phyloP scores from a whole-genome alignment of 306 rosid genomes.

The Clitoria ternatea region DNA sequence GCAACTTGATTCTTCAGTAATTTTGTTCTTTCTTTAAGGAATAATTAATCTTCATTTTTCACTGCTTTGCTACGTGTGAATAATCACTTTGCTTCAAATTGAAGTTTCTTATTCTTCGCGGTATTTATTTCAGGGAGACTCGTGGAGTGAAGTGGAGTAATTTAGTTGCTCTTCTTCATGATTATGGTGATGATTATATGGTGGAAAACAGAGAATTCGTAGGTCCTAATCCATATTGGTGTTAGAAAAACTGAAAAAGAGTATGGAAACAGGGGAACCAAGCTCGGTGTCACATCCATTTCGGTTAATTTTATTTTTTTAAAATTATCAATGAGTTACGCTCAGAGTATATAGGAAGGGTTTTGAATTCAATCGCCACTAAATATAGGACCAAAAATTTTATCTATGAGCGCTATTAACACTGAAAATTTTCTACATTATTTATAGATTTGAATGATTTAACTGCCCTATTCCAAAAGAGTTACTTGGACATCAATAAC shows the following conservation, averaged over 20 bases:
- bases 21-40: neutral
- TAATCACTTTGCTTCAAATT: slow-evolving; percentile 28
- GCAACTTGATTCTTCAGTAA: neutral
- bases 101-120: slow-evolving; percentile 23
- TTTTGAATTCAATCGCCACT: too few species aligned
- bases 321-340: too few species aligned
- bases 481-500: neutral
- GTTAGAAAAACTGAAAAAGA: neutral
- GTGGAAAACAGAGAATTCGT: slow-evolving; percentile 9
- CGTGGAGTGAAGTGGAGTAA: neutral
- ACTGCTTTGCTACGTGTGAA: slow-evolving; percentile 1
- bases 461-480: neutral
- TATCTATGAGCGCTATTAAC: too few species aligned
- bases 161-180: neutral
- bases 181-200: neutral
- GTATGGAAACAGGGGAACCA: neutral
- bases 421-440: too few species aligned
- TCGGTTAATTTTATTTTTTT: neutral
- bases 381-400: too few species aligned
- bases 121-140: neutral
- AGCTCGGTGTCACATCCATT: neutral
- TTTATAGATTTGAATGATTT: neutral
- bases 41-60: neutral
- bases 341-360: too few species aligned
- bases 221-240: neutral